Percentiles rank a stretch among this genome's conserved stretches.
Conservation (phyloP, 2,329 filamentous ascomycete species). For the Zymoseptoria ardabiliae region DNA sequence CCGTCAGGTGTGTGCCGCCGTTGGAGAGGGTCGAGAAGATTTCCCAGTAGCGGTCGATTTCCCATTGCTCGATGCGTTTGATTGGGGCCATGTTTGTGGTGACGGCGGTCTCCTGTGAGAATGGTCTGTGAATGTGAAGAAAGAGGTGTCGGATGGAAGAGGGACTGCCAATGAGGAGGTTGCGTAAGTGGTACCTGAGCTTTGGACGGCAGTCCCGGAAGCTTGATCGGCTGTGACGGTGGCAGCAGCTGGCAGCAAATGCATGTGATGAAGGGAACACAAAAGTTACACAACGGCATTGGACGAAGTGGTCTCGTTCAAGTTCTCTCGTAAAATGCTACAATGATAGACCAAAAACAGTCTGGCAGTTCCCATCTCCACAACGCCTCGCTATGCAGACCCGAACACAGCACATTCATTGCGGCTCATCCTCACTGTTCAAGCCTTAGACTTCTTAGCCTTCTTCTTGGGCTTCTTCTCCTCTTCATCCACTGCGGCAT, state of each 20-base stretch:
- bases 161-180: background rate
- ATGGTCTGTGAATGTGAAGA: background rate
- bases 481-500: background rate
- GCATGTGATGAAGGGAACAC: background rate
- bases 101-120: background rate
- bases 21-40: constrained; percentile 64
- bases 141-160: background rate
- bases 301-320: background rate
- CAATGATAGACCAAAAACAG: background rate
- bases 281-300: background rate
- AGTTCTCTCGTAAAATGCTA: background rate
- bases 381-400: background rate
- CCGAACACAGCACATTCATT: background rate
- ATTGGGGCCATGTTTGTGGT: constrained; percentile 24
- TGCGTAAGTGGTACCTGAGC: background rate
- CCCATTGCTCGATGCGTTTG: constrained; percentile 62
- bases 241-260: background rate
- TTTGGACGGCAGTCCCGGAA: background rate
- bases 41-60: constrained; percentile 73
- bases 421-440: background rate
- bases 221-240: background rate
- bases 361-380: background rate
- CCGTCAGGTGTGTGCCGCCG: constrained; percentile 59
- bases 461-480: constrained; percentile 9
- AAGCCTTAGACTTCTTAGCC: background rate